Evolutionary conservation across 257 asterid species (phyloP), one percentile per base, ranked within the genome.

Genomic region (Nyctanthes arbortristis): DNA sequence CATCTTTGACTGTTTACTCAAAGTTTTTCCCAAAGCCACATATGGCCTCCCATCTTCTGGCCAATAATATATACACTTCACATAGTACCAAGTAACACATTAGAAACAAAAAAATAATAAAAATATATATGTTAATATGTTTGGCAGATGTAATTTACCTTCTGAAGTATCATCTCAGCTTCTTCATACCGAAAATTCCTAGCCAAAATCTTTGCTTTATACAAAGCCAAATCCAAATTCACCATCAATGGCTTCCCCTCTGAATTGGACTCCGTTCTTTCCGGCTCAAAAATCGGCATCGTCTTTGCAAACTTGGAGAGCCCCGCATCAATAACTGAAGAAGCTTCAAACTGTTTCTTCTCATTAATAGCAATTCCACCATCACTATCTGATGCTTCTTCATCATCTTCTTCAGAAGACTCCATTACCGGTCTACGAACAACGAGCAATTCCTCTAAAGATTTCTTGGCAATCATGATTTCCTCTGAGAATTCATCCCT

Each of bases 31-130:
- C 32, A 93, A 68, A 14, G 96, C 96, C 45, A 93, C 99, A 70
- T 93, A 93, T 33, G 97, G 74, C 76, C 99, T 91, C 79, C 99
- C 99, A 63, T 93, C 97, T 84, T 93, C 99, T 8, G 99, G 95
- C 99, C 99, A 93, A 76, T 78, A 77, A 67, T 69, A 71, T 78
- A 93, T 89, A 78, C 99, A 93, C 99, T 93, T 79, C 77, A 82
- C 52, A 73, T 30, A 70, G 49, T 73, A 76, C 34, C 58, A 68
- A 36, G 69, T 30, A 0, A 52, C 2, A 49, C 32, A 73, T 28
- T 64, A 60, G 75, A 20, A 36, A 64, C 28, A 27, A 20, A n/a
- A n/a, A n/a, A 24, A 7, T n/a, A 54, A 57, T 31, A 47, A 63
- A 47, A 29, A 55, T 16, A 28, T 31, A 55, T 34, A 5, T 12